These are phyloP conservation scores for Suillus cothurnatus DNA, from an alignment of 768 basidiomycete species.

Conservation along the genomic window DNA sequence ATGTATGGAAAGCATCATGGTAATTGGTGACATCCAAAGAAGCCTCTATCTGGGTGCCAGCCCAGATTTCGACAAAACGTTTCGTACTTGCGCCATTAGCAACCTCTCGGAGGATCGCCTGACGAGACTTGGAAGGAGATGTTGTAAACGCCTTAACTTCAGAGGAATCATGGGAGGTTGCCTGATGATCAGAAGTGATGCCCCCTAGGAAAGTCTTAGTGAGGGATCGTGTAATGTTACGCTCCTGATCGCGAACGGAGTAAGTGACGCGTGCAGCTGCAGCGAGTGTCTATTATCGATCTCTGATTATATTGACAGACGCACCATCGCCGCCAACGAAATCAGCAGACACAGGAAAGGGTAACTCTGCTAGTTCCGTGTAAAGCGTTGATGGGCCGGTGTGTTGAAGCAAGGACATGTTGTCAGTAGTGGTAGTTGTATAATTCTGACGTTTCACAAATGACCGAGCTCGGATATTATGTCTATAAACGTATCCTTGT, in stretches of 20 bases:
- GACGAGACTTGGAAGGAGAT: constrained; percentile 44
- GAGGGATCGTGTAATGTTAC: constrained; percentile 49
- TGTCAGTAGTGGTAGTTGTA: background rate
- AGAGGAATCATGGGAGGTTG: constrained; percentile 19
- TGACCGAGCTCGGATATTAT: constrained; percentile 1
- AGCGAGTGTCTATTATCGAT: background rate
- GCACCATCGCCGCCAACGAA: constrained; percentile 27
- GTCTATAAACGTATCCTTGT: no score
- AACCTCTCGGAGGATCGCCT: constrained; percentile 49
- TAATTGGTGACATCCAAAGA: constrained; percentile 57
- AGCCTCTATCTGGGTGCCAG: constrained; percentile 41
- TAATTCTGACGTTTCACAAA: background rate
- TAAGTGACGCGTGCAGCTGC: constrained; percentile 48
- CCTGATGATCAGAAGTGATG: constrained; percentile 9
- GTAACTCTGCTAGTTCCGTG: constrained; percentile 1
- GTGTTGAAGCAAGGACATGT: background rate
- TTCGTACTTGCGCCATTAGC: constrained; percentile 33
- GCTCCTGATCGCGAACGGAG: constrained; percentile 50
- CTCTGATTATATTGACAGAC: constrained; percentile 36
- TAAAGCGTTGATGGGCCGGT: background rate
- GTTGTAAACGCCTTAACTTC: constrained; percentile 44
- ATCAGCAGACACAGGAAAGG: background rate
- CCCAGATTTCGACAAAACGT: constrained; percentile 65
- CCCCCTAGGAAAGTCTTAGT: constrained; percentile 36
- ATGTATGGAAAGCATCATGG: constrained; percentile 63